Percentiles rank a stretch among this genome's conserved stretches.
These are phyloP conservation scores for Hypoxylon sp. DNA, from an alignment of 2,329 filamentous ascomycete species.

Conservation along the genomic window DNA sequence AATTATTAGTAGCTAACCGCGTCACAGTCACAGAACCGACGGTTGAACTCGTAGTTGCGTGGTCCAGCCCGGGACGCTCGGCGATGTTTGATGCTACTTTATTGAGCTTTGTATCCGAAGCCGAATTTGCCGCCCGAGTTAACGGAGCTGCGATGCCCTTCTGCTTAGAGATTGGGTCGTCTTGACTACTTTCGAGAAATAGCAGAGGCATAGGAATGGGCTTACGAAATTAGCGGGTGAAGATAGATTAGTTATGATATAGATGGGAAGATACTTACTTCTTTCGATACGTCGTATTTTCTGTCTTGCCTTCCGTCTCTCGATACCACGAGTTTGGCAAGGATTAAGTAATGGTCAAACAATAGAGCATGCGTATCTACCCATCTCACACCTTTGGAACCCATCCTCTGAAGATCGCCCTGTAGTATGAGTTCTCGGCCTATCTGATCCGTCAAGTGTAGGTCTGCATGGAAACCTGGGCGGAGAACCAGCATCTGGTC, in stretches of 20 bases:
- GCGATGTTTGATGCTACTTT: conserved; percentile 68
- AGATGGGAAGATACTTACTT: conserved; percentile 67
- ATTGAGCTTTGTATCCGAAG: conserved; percentile 71
- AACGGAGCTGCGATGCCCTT: conserved; percentile 79
- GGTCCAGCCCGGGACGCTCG: conserved; percentile 73
- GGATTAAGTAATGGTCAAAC: conserved; percentile 96
- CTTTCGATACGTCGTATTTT: conserved; percentile 94
- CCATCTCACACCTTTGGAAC: conserved; percentile 91
- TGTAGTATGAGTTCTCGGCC: conserved; percentile 90
- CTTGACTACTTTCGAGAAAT: conserved; percentile 91
- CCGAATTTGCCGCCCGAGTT: conserved; percentile 72
- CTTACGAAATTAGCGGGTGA: conserved; percentile 57
- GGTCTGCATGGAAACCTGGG: conserved; percentile 87
- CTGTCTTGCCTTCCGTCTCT: conserved; percentile 81
- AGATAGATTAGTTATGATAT: conserved; percentile 13
- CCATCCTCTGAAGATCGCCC: conserved; percentile 90
- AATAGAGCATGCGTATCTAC: conserved; percentile 93
- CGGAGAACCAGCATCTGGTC: conserved; percentile 86
- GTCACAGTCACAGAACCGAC: conserved; percentile 65
- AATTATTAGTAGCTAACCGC: conserved; percentile 60
- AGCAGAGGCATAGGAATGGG: conserved; percentile 97
- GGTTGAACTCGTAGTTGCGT: conserved; percentile 78
- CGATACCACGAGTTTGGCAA: conserved; percentile 83
- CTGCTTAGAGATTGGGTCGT: conserved; percentile 88
- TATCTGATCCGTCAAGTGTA: conserved; percentile 90